Percentiles rank a stretch among this genome's conserved stretches.
phyloP scores from a whole-genome alignment of 768 basidiomycete species.

The Chlorophyllum brunneum region DNA sequence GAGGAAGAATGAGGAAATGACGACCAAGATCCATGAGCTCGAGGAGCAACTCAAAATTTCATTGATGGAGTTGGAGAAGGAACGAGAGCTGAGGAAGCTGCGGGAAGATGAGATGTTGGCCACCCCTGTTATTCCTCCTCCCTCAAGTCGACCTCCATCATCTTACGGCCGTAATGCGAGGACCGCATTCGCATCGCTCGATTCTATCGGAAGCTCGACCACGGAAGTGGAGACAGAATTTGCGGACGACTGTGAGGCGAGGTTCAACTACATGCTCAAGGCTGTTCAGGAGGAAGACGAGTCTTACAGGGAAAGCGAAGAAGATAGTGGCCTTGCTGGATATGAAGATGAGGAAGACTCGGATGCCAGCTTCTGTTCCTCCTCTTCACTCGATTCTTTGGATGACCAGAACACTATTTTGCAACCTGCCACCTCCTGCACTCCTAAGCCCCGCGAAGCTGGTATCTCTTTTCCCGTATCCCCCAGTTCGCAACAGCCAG shows the following conservation, averaged over 20 bases:
- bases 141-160: slow-evolving; percentile 12
- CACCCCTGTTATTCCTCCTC: slow-evolving; percentile 43
- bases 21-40: slow-evolving; percentile 32
- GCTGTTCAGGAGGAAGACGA: slow-evolving; percentile 55
- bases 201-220: slow-evolving; percentile 54
- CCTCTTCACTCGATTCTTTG: slow-evolving; percentile 52
- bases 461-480: not conserved
- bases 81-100: slow-evolving; percentile 21
- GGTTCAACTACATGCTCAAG: slow-evolving; percentile 47
- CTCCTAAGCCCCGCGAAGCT: slow-evolving; percentile 21
- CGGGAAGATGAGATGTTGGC: slow-evolving; percentile 31
- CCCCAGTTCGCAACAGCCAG: slow-evolving; percentile 20
- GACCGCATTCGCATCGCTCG: slow-evolving; percentile 55
- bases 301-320: slow-evolving; percentile 36
- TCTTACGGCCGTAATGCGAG: slow-evolving; percentile 33
- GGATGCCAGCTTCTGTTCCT: slow-evolving; percentile 44
- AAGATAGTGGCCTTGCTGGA: slow-evolving; percentile 54
- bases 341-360: slow-evolving; percentile 72
- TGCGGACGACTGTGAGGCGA: slow-evolving; percentile 37
- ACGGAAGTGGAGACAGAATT: slow-evolving; percentile 65
- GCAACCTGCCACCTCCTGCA: slow-evolving; percentile 3
- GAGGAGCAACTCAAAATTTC: slow-evolving; percentile 46
- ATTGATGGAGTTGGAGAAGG: slow-evolving; percentile 26
- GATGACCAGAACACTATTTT: slow-evolving; percentile 31
- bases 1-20: slow-evolving; percentile 35